Base-by-base conservation (phyloP, 2,329 filamentous ascomycete genomes). In the Triangularia verruculosa region DNA sequence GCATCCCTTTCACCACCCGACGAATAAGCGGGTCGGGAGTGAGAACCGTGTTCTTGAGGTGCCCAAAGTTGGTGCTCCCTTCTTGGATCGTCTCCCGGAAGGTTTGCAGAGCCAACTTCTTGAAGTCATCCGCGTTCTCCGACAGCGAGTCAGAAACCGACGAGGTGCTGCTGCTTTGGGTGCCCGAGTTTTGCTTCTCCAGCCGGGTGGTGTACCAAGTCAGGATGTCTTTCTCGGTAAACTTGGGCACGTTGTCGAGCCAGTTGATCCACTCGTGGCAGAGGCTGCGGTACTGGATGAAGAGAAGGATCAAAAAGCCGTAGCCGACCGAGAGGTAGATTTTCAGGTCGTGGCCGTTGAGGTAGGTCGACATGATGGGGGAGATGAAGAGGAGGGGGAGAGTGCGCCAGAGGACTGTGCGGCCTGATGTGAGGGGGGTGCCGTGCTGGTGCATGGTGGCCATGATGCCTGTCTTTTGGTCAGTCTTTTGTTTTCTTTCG, bases 181-280 rank as follows among this genome's bases (percentile, higher is more conserved):
- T 64, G 4, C 63, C 54, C 27, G 70, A 51, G 5, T 24, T 13
- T 34, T 66, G 56, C 54, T 60, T 68, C 28, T 70, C 68, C 3
- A 69, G 52, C 32, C 72, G 75, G 17, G 74, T 68, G 11, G 75
- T 70, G 70, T 81, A 83, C 81, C 82, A 85, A 13, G 76, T 74
- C 30, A 82, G 74, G 7, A 84, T 76, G 43, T 82, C 80, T n/a
- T 76, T 73, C 66, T 84, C 82, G 51, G 79, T 77, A 27, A 84
- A 73, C 5, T 76, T 77, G 56, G 80, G 78, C 52, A 85, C 80
- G 51, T 79, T 78, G 60, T 78, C 73, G 65, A 81, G 78, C 86
- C 86, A 88, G 2, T 79, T 83, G 3, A 83, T 81, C 86, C 86
- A 89, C 67, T 83, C 80, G 22, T 81, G 81, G 39, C 80, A 81